A percentile compares a stretch with the other conserved stretches of the same genome.
These are phyloP conservation scores for Blastobotrys buckinghamii DNA, from an alignment of 1,139 yeast genomes.

Conservation along the genomic window DNA sequence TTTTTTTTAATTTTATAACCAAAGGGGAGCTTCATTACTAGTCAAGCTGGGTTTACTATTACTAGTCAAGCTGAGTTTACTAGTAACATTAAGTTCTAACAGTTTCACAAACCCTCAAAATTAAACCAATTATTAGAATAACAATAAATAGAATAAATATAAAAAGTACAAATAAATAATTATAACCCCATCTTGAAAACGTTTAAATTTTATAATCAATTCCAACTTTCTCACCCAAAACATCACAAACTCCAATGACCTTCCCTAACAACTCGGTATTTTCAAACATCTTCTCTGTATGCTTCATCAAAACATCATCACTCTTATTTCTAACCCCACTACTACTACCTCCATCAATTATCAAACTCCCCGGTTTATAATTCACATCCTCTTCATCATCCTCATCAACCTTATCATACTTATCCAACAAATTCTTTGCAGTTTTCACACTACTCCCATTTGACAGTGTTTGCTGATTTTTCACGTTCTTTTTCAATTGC, in stretches of 20 bases:
- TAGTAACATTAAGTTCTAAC: too few relatives aligned
- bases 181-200: background rate
- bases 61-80: too few relatives aligned
- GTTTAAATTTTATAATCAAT: background rate
- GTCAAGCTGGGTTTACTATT: too few relatives aligned
- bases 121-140: too few relatives aligned
- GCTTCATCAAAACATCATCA: background rate
- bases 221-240: background rate
- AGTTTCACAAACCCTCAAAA: too few relatives aligned
- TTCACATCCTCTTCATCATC: background rate
- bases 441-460: background rate
- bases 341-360: background rate
- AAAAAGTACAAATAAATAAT: background rate
- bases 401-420: background rate
- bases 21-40: too few relatives aligned
- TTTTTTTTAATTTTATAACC: too few relatives aligned
- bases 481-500: conserved; percentile 12
- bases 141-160: too few relatives aligned
- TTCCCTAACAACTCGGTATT: background rate
- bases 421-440: background rate
- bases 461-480: conserved; percentile 4
- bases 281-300: background rate
- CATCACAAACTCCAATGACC: background rate
- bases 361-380: background rate
- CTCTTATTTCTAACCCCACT: background rate